Evolutionary conservation across 2,329 filamentous ascomycete species (phyloP).

Genomic region (Colletotrichum tropicale): DNA sequence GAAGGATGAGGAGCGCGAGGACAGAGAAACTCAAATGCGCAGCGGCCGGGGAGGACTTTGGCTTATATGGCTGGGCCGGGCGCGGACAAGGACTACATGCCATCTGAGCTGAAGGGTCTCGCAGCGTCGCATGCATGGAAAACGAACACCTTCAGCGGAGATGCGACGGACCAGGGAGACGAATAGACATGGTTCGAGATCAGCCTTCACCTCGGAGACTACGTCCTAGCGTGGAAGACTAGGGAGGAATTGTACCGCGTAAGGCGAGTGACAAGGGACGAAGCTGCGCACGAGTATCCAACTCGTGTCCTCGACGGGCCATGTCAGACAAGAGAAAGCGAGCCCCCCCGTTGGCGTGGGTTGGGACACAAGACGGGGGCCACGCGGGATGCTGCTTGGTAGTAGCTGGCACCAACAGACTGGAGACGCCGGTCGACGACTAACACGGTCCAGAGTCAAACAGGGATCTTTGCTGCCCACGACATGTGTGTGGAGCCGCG

Average conservation of each 20-base stretch:
- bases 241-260: background rate
- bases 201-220: slow-evolving; percentile 15
- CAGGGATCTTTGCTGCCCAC: background rate
- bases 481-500: background rate
- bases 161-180: slow-evolving; percentile 19
- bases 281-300: background rate
- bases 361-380: background rate
- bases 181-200: slow-evolving; percentile 11
- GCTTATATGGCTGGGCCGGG: slow-evolving; percentile 1
- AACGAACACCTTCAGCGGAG: background rate
- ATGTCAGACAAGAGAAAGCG: background rate
- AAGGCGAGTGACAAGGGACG: slow-evolving; percentile 1
- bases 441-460: background rate
- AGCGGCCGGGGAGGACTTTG: background rate
- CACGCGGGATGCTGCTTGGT: background rate
- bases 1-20: background rate
- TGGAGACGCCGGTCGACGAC: background rate
- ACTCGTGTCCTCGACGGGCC: background rate
- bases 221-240: background rate
- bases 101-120: slow-evolving; percentile 1
- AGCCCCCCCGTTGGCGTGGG: background rate
- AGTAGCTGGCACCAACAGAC: background rate
- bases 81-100: background rate
- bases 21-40: background rate
- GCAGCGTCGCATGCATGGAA: background rate